Conservation (phyloP, 179 eudicot species). For the Beta lomatogona region DNA sequence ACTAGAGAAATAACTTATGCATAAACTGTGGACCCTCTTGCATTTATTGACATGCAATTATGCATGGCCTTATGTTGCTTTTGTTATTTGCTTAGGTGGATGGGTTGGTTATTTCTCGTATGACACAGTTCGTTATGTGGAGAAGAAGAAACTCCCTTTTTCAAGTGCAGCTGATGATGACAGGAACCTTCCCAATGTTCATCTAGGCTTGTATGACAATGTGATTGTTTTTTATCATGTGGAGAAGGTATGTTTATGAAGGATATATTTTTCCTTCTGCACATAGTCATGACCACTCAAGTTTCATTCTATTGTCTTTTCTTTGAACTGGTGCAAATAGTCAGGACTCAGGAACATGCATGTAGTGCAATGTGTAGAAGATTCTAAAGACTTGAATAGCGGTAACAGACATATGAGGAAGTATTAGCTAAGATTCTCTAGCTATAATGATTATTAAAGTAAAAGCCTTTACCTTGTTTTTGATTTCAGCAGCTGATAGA, state of each 20-base stretch:
- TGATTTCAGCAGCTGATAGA: no score
- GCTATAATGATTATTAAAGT: not conserved
- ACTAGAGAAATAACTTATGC: not conserved
- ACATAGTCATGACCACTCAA: not conserved
- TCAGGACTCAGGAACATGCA: not conserved
- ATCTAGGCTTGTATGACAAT: conserved; percentile 83
- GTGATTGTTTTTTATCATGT: conserved; percentile 91
- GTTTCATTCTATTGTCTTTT: not conserved
- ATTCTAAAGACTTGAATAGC: not conserved
- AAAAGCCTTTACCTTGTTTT: not conserved
- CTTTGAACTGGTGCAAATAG: not conserved
- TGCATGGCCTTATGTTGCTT: conserved; percentile 18
- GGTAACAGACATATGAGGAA: not conserved
- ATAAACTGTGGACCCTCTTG: not conserved
- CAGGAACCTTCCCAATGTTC: conserved; percentile 77
- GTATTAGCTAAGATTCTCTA: not conserved
- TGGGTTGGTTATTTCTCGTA: conserved; percentile 97
- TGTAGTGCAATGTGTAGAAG: not conserved
- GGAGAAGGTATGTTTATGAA: conserved; percentile 64
- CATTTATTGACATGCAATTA: not conserved
- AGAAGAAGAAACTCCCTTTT: conserved; percentile 84
- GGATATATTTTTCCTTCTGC: not conserved
- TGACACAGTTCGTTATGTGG: conserved; percentile 86
- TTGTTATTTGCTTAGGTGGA: conserved; percentile 50
- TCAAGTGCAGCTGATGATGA: conserved; percentile 79